Evolutionary conservation across 345 rosid genomes (phyloP).

Genomic region (Camelina sativa): DNA sequence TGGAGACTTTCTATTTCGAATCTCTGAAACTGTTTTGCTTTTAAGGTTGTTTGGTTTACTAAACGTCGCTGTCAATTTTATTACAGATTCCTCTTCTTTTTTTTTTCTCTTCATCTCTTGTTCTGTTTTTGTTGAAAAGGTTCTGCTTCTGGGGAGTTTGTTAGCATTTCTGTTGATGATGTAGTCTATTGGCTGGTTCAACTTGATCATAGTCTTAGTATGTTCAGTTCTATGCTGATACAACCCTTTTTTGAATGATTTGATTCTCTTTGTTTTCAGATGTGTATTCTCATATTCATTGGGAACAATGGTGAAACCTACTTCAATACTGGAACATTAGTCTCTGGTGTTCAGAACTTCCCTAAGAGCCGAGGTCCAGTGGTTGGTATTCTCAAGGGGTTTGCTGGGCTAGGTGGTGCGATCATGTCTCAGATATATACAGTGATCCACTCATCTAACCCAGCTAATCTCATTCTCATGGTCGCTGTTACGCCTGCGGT

Average conservation of each 20-base stretch:
- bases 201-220: background rate
- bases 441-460: slow-evolving; percentile 72
- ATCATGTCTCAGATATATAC: slow-evolving; percentile 88
- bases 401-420: slow-evolving; percentile 98
- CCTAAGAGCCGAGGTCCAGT: slow-evolving; percentile 98
- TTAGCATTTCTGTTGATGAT: background rate
- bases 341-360: slow-evolving; percentile 95
- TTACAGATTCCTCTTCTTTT: background rate
- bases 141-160: background rate
- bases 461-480: slow-evolving; percentile 90
- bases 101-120: slow-evolving; percentile 5
- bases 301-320: slow-evolving; percentile 97
- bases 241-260: background rate
- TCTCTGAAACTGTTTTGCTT: slow-evolving; percentile 29
- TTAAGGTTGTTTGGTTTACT: slow-evolving; percentile 32
- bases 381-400: slow-evolving; percentile 96
- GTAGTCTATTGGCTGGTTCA: slow-evolving; percentile 13
- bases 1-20: slow-evolving; percentile 25
- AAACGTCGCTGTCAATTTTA: slow-evolving; percentile 21
- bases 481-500: slow-evolving; percentile 93
- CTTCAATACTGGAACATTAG: slow-evolving; percentile 91
- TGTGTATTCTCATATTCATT: slow-evolving; percentile 89
- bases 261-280: slow-evolving; percentile 48
- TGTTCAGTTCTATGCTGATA: slow-evolving; percentile 1
- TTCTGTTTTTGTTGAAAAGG: slow-evolving; percentile 8